Base-by-base conservation (phyloP, 257 asterid genomes). In the Forsythia viridissima region DNA sequence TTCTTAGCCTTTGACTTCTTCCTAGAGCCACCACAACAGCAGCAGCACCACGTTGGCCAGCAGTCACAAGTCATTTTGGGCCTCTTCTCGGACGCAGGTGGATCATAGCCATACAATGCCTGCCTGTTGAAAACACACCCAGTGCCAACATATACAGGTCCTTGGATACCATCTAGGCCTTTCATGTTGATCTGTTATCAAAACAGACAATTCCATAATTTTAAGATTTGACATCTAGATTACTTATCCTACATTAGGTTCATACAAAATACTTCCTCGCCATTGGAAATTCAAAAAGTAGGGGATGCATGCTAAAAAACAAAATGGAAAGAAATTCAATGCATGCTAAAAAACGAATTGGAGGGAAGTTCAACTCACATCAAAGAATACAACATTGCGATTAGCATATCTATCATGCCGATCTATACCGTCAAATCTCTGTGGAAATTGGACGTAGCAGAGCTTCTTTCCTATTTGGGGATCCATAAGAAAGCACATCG, bases 401-500 rank as follows among this genome's bases (percentile, higher is more conserved):
- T 92, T 92, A 68, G 97, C 97, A 80, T 92, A 92, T 87, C 97
- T 84, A 80, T 92, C 97, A 41, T 91, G 97, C 44, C 89, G 93
- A 84, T 92, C 97, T 69, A 92, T 92, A 43, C 97, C 97, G 69
- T 92, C 97, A 70, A 92, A 92, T 51, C 97, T 83, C 77, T 92
- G 97, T 12, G 97, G 97, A 57, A 92, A 92, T 67, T 92, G 97
- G 76, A 92, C 97, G 48, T 88, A 92, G 84, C 97, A 92, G 80
- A 92, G 92, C 89, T 91, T 92, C 91, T 91, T 92, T 41, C 95
- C 95, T 1, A 90, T 70, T 73, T 92, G 97, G 16, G 97, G 97
- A 63, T 92, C 97, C 97, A 92, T 92, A 38, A 92, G 75, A 82
- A 92, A 92, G 89, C 97, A 92, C 97, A 92, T 92, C 15, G 93